Percentiles rank a stretch among this genome's conserved stretches.
These are phyloP conservation scores for Ajuga reptans DNA, from an alignment of 305 asterid genomes.

Conservation along the genomic window DNA sequence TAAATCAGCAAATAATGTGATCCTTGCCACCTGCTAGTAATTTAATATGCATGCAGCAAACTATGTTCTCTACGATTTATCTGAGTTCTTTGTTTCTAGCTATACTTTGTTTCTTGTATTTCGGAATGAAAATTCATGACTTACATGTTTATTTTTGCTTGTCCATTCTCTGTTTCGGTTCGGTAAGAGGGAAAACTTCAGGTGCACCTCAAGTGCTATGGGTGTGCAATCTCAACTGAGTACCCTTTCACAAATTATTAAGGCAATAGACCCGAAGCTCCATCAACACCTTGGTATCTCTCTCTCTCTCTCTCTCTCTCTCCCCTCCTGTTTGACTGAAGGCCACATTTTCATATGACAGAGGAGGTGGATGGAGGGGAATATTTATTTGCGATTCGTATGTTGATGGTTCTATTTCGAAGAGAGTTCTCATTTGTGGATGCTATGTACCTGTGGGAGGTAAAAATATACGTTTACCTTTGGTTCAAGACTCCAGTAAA, in stretches of 20 bases:
- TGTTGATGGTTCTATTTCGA: conserved; percentile 94
- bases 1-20: not conserved
- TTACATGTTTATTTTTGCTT: not conserved
- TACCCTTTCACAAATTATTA: conserved; percentile 70
- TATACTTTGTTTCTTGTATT: not conserved
- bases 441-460: conserved; percentile 97
- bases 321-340: not conserved
- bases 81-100: not conserved
- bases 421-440: conserved; percentile 90
- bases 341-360: conserved; percentile 31
- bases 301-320: not conserved
- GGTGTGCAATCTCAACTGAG: conserved; percentile 93
- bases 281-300: conserved; percentile 84
- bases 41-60: not conserved
- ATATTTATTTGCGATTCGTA: conserved; percentile 88
- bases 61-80: conserved; percentile 1
- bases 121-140: not conserved
- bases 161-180: conserved; percentile 25
- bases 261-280: conserved; percentile 83
- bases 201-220: conserved; percentile 64
- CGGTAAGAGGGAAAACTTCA: conserved; percentile 77
- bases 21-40: not conserved
- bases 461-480: conserved; percentile 15
- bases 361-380: conserved; percentile 97
- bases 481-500: conserved; percentile 6